These are phyloP conservation scores for Cyberlindnera maritima DNA, from an alignment of 805 yeast species.

Conservation along the genomic window DNA sequence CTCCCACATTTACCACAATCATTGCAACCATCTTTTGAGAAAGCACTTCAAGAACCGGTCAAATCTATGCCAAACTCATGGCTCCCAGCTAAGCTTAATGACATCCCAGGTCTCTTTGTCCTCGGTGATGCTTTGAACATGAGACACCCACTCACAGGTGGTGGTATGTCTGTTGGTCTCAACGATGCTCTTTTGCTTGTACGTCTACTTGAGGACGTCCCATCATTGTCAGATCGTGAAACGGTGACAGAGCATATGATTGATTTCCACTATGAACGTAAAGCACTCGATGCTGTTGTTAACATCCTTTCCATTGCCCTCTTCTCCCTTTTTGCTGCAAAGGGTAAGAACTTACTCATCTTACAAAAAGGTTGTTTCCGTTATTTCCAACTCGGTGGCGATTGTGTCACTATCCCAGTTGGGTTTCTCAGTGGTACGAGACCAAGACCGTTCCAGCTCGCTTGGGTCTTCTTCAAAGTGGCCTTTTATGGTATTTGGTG, in stretches of 20 bases:
- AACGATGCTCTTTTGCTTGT: conserved; percentile 77
- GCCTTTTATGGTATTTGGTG: conserved; percentile 79
- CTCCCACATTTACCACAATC: conserved; percentile 65
- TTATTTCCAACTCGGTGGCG: conserved; percentile 85
- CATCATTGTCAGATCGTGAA: conserved; percentile 56
- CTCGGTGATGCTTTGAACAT: conserved; percentile 94
- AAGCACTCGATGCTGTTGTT: conserved; percentile 75
- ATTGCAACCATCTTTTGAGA: conserved; percentile 63
- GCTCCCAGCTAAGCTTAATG: conserved; percentile 72
- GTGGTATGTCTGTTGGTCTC: conserved; percentile 98
- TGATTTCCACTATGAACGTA: conserved; percentile 76
- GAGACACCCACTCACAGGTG: conserved; percentile 98
- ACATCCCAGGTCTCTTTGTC: conserved; percentile 71
- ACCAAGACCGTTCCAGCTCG: conserved; percentile 70
- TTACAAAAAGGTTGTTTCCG: conserved; percentile 87
- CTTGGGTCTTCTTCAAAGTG: conserved; percentile 86
- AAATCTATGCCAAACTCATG: conserved; percentile 94
- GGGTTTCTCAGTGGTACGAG: conserved; percentile 78
- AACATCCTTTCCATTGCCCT: conserved; percentile 90
- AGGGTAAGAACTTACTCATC: conserved; percentile 56
- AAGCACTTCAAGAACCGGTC: conserved; percentile 61
- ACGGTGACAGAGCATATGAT: conserved; percentile 53
- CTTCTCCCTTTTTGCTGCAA: conserved; percentile 88
- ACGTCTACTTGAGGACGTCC: conserved; percentile 51
- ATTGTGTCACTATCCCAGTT: conserved; percentile 73